phyloP scores from a whole-genome alignment of 148 eudicot genomes.

The Cornus florida region DNA sequence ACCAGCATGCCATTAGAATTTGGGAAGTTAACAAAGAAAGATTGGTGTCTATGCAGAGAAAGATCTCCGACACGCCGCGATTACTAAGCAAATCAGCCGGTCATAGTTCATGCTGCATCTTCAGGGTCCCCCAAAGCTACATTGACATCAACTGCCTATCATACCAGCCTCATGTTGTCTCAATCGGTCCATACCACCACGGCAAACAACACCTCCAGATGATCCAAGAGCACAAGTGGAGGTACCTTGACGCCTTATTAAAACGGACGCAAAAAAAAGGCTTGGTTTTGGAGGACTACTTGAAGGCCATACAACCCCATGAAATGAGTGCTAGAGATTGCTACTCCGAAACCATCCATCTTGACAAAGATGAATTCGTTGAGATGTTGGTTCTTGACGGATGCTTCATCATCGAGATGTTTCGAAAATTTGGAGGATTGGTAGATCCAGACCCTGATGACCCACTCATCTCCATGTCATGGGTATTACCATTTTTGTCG shows the following conservation, averaged over 20 bases:
- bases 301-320: conserved; percentile 42
- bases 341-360: conserved; percentile 47
- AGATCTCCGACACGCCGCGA: conserved; percentile 35
- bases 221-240: conserved; percentile 84
- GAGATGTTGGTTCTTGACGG: conserved; percentile 88
- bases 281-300: conserved; percentile 25
- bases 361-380: conserved; percentile 30
- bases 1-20: conserved; percentile 17
- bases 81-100: conserved; percentile 66
- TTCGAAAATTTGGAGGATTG: conserved; percentile 48
- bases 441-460: conserved; percentile 51
- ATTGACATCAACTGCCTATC: conserved; percentile 44
- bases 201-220: conserved; percentile 41
- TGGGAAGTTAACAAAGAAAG: conserved; percentile 35
- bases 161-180: conserved; percentile 65
- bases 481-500: conserved; percentile 61
- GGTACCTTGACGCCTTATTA: conserved; percentile 42
- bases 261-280: conserved; percentile 25
- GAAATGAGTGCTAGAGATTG: conserved; percentile 48
- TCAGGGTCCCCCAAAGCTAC: conserved; percentile 64
- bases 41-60: conserved; percentile 27
- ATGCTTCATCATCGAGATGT: conserved; percentile 72
- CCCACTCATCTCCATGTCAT: conserved; percentile 60
- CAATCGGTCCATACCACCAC: conserved; percentile 77
- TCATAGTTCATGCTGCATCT: conserved; percentile 60